Percentiles rank a stretch among this genome's conserved stretches.
phyloP scores from a whole-genome alignment of 1,139 yeast species.

The Arxiozyma heterogenica region DNA sequence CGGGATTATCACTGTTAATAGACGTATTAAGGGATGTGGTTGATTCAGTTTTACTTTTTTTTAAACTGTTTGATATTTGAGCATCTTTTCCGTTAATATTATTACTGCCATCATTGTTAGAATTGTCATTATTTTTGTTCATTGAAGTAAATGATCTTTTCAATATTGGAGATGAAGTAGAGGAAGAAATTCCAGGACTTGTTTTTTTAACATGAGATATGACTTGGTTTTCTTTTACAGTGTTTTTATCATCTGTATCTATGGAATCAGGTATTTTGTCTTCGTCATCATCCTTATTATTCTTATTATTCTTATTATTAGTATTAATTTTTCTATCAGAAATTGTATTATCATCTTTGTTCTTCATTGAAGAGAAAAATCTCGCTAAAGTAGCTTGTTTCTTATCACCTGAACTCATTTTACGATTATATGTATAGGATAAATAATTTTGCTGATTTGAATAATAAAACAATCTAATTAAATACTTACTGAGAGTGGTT shows the following conservation, averaged over 20 bases:
- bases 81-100: neutral
- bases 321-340: neutral
- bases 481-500: neutral
- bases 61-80: neutral
- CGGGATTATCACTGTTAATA: neutral
- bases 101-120: neutral
- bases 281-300: neutral
- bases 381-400: conserved; percentile 11
- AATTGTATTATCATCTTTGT: neutral
- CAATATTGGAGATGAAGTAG: neutral
- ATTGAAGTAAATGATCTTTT: neutral
- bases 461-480: neutral
- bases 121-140: neutral
- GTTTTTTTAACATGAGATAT: neutral
- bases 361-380: conserved; percentile 11
- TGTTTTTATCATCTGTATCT: neutral
- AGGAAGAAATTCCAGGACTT: neutral
- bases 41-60: neutral
- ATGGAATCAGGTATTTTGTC: neutral
- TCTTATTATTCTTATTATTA: neutral
- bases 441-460: neutral
- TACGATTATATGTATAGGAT: neutral
- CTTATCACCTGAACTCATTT: conserved; percentile 2
- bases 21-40: neutral
- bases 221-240: neutral